Conservation (phyloP, 2,329 filamentous ascomycete species). For the Paecilomyces formosus region DNA sequence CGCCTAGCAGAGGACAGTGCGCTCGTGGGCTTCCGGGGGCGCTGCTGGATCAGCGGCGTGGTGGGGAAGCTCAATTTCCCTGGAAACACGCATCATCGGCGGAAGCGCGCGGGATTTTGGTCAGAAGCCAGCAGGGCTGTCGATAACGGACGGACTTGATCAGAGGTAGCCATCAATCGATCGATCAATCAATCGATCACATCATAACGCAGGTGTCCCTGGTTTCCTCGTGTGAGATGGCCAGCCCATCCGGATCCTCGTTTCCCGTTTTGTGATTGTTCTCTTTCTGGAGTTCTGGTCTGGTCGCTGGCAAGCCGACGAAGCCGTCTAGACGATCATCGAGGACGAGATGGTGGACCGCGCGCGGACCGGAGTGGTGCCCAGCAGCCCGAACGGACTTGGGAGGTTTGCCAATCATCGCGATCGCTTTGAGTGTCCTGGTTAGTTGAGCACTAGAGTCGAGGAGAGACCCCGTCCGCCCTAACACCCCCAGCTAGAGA, state of each 20-base stretch:
- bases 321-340: not conserved
- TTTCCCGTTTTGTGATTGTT: not conserved
- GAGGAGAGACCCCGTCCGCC: not conserved
- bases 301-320: not conserved
- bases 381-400: not conserved
- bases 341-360: not conserved
- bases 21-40: not conserved
- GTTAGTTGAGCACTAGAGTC: not conserved
- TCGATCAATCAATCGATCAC: not conserved
- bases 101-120: not conserved
- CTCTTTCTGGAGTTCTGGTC: not conserved
- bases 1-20: not conserved
- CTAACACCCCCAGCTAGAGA: not conserved
- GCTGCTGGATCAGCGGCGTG: not conserved
- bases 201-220: not conserved
- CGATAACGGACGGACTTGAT: not conserved
- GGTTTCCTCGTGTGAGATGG: not conserved
- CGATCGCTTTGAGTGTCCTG: not conserved
- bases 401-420: not conserved
- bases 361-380: not conserved
- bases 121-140: not conserved
- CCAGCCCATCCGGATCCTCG: not conserved
- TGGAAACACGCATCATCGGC: not conserved
- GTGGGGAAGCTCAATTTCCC: not conserved
- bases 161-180: not conserved